These are phyloP conservation scores for Arctostaphylos glauca DNA, from an alignment of 148 eudicot genomes.

Conservation along the genomic window DNA sequence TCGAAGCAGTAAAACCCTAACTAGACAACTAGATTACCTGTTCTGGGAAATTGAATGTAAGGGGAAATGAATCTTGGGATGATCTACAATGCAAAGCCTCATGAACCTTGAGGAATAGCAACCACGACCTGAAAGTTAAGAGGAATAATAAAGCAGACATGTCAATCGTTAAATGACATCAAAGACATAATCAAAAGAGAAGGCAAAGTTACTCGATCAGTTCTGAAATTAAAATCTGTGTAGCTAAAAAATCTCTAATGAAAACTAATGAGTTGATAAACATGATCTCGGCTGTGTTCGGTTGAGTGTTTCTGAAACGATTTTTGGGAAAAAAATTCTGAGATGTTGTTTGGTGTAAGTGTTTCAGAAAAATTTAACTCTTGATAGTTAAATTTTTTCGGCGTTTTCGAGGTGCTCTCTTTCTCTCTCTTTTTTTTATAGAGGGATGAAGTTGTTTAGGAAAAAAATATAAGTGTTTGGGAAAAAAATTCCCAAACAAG, in stretches of 20 bases:
- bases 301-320: too few species aligned
- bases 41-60: background rate
- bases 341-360: too few species aligned
- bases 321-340: too few species aligned
- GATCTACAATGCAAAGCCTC: conserved; percentile 1
- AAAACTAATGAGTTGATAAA: background rate
- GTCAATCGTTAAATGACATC: background rate
- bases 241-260: background rate
- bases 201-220: background rate
- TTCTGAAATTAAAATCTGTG: background rate
- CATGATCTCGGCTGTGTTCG: too few species aligned
- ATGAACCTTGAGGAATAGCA: conserved; percentile 7
- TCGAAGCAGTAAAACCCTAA: background rate
- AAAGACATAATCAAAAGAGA: background rate
- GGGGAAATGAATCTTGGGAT: background rate
- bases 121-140: background rate
- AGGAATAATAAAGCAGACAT: background rate
- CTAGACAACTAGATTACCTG: background rate
- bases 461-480: too few species aligned
- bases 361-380: too few species aligned
- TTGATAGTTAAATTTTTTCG: too few species aligned
- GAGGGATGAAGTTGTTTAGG: too few species aligned
- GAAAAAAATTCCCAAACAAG: too few species aligned
- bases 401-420: too few species aligned
- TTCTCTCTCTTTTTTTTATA: too few species aligned